Evolutionary conservation across 1,284 basidiomycete genomes (phyloP), one percentile per base, ranked within the genome.

Genomic region (Apiotrichum domesticum): DNA sequence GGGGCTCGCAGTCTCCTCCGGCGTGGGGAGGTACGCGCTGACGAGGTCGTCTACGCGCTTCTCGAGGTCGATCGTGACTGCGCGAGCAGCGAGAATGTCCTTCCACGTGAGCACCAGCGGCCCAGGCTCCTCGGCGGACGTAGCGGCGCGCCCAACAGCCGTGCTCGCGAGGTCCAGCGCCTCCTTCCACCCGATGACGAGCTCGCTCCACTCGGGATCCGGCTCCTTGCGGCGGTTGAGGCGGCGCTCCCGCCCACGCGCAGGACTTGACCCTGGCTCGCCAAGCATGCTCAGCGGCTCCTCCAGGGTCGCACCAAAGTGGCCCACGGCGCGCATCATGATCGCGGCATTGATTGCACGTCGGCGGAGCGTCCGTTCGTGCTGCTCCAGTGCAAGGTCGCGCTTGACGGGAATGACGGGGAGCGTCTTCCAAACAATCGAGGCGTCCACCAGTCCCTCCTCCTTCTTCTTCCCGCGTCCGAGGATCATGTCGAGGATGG

Each of bases 141-240:
- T 56, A 29, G 49, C 56, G 1, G 52, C 62, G n/a, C 41, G 57
- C 35, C 62, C 65, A 42, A 60, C 56, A 13, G 57, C 63, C 40
- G 51, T 66, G 55, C 64, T 68, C 1, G 65, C 65, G 7, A 69
- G 53, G 39, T 68, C 63, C 41, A 64, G 47, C 4, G 68, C 66
- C 34, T 66, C 64, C 34, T 57, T 51, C 69, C 69, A 69, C 6
- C 63, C 50, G 3, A 66, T 56, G 6, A 67, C 60, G 6, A 51
- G 46, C 55, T 70, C 67, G 34, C 64, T 56, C 60, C 60, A 62
- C 29, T 59, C 60, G 4, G 60, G 57, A 8, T 56, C 60, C 34
- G 43, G 88, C 80, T 35, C 85, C 85, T 63, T 83, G 79, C 74
- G 89, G 86, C 47, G 87, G 86, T 64, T 87, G 82, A 61, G 83